Evolutionary conservation across 2,329 filamentous ascomycete species (phyloP).

Genomic region (Clonostachys chloroleuca): DNA sequence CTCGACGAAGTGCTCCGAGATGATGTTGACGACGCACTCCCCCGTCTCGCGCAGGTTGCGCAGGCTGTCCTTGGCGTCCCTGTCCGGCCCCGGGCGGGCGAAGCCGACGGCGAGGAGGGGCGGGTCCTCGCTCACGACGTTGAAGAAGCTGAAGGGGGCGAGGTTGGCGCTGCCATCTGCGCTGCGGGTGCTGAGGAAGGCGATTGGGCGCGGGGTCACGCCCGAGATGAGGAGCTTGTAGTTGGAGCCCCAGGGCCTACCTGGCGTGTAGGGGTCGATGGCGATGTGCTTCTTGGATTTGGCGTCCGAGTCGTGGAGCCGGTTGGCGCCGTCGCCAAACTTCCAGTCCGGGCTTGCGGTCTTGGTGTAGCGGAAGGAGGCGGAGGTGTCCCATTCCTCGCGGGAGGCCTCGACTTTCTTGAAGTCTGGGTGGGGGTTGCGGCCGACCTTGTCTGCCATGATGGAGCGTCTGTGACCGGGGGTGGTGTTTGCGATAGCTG

Average conservation of each 20-base stretch:
- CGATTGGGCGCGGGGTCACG: conserved; percentile 79
- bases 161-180: conserved; percentile 68
- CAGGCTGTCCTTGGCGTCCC: conserved; percentile 69
- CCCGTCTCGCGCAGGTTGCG: conserved; percentile 65
- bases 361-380: conserved; percentile 50
- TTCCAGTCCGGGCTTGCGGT: conserved; percentile 63
- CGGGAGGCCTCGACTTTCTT: conserved; percentile 65
- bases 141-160: conserved; percentile 84
- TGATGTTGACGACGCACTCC: conserved; percentile 85
- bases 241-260: conserved; percentile 66
- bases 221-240: conserved; percentile 89
- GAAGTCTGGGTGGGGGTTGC: conserved; percentile 73
- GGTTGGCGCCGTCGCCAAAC: conserved; percentile 62
- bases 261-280: conserved; percentile 76
- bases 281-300: conserved; percentile 54
- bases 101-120: conserved; percentile 68
- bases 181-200: conserved; percentile 51
- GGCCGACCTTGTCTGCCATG: conserved; percentile 29
- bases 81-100: conserved; percentile 5
- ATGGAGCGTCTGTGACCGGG: not conserved
- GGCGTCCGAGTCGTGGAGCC: conserved; percentile 17
- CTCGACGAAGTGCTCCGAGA: conserved; percentile 79
- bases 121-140: conserved; percentile 80
- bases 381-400: conserved; percentile 48
- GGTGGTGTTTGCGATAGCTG: too few species aligned